Base-by-base conservation (phyloP, 306 rosid genomes). In the Prunus padus region DNA sequence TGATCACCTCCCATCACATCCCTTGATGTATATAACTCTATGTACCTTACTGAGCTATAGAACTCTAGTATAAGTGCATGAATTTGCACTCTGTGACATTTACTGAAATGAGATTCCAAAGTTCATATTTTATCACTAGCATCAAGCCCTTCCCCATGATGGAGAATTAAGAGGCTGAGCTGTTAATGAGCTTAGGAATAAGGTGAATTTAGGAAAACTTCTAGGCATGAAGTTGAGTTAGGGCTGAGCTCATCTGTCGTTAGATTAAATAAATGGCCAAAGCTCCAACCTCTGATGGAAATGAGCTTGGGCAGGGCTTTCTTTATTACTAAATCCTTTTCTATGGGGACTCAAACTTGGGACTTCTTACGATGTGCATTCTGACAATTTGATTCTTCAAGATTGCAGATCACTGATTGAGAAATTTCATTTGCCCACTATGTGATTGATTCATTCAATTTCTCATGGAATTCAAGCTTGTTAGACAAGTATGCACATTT, bases 101-200 rank as follows among this genome's bases (percentile, higher is more conserved):
- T 55, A 23, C 33, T 1, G 13, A 33, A 23, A 57, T 57, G 31
- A 12, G 33, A 57, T 57, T 57, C 64, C 64, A 2, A 57, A 22
- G 26, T 23, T 23, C 64, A 57, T 57, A 57, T 11, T 57, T 25
- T 23, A 57, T 57, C 64, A 57, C 28, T 20, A 9, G 51, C 10
- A 30, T 28, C 28, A 51, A 70, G 63, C 64, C 22, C 16, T 31
- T 15, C 19, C 22, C 11, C 30, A 10, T 31, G 7, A 70, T 70
- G 63, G 47, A 14, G 47, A 52, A 11, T 16, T 49, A 26, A 49
- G 60, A 25, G 52, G 60, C 73, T 69, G 73, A 50, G 61, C 61
- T 49, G 26, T 57, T 31, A 70, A 19, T 49, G 74, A 20, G 4
- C 19, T 47, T 23, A 26, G 73, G 60, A 42, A 69, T 50, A 4